A percentile compares a stretch with the other conserved stretches of the same genome.
These are phyloP conservation scores for Sambucus nigra DNA, from an alignment of 129 eudicot species.

Conservation along the genomic window DNA sequence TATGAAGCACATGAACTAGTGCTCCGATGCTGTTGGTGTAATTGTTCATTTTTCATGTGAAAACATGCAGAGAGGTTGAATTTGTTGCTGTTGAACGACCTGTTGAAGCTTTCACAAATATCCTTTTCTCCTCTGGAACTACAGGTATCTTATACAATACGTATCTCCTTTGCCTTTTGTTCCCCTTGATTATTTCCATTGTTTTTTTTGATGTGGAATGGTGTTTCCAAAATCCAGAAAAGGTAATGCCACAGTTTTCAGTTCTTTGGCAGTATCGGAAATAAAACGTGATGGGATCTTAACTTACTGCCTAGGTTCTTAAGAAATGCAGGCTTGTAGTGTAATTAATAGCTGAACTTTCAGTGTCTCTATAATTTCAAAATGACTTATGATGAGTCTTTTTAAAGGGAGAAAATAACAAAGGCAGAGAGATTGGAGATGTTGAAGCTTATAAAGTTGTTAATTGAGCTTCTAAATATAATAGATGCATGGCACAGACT, in stretches of 20 bases:
- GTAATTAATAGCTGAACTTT: too few relatives aligned
- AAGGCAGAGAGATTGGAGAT: too few relatives aligned
- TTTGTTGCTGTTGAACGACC: slow-evolving; percentile 62
- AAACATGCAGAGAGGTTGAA: slow-evolving; percentile 56
- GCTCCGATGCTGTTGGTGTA: slow-evolving; percentile 6
- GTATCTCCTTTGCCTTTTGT: background rate
- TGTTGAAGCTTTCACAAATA: slow-evolving; percentile 63
- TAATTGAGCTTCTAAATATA: too few relatives aligned
- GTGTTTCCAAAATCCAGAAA: background rate
- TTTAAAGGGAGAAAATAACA: too few relatives aligned
- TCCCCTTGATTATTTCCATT: background rate
- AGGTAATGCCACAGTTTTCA: background rate
- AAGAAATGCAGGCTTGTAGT: background rate
- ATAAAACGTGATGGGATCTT: background rate
- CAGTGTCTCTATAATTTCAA: too few relatives aligned
- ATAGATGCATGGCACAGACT: too few relatives aligned
- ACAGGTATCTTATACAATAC: slow-evolving; percentile 39
- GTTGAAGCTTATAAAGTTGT: too few relatives aligned
- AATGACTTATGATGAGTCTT: too few relatives aligned
- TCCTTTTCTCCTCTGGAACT: slow-evolving; percentile 97
- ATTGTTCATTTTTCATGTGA: slow-evolving; percentile 8
- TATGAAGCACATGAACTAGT: too few relatives aligned
- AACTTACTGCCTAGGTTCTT: background rate
- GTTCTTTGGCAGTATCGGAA: background rate
- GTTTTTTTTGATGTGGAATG: background rate